Base-by-base conservation (phyloP, 2,329 filamentous ascomycete species). In the Rhinocladiella mackenziei region DNA sequence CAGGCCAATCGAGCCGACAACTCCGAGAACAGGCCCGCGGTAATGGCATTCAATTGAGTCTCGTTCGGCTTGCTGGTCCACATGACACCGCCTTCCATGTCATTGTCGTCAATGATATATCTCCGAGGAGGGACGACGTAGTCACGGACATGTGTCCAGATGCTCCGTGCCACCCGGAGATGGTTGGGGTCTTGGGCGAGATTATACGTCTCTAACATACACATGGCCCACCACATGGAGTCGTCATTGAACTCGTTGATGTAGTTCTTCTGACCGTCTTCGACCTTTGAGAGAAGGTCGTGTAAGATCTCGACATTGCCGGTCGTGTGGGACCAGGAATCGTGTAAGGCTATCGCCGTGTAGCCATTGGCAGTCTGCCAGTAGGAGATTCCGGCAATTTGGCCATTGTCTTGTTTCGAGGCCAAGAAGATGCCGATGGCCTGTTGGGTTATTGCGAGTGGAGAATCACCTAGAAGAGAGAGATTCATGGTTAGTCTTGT, bases 201-300 rank as follows among this genome's bases (percentile, higher is more conserved):
- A 19, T 47, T 37, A 19, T 43, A 54, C 31, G 44, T 33, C 18
- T 51, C 48, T 19, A 54, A n/a, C 5, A 40, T 19, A 18, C 43
- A 43, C 10, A 54, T 48, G 9, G 41, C 38, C 51, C 51, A 54
- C 51, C 51, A 54, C 47, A 51, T 48, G 26, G 39, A 45, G 31
- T 54, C 51, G 34, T 54, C 51, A 28, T 54, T 54, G 39, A 43
- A 43, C 13, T 51, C 48, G 35, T 54, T 47, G 42, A 54, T 48
- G 18, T 46, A 54, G 13, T 50, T 34, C 10, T 18, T 25, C n/a
- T 38, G 31, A n/a, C 32, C 38, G 11, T 29, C 26, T 19, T 45
- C 41, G n/a, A 54, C 45, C 9, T 37, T 42, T n/a, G 26, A 13
- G 19, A 51, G 23, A 10, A 48, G 42, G 10, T 45, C 39, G 22